phyloP scores from a whole-genome alignment of 495 filamentous ascomycete genomes.

The Podospora conica region DNA sequence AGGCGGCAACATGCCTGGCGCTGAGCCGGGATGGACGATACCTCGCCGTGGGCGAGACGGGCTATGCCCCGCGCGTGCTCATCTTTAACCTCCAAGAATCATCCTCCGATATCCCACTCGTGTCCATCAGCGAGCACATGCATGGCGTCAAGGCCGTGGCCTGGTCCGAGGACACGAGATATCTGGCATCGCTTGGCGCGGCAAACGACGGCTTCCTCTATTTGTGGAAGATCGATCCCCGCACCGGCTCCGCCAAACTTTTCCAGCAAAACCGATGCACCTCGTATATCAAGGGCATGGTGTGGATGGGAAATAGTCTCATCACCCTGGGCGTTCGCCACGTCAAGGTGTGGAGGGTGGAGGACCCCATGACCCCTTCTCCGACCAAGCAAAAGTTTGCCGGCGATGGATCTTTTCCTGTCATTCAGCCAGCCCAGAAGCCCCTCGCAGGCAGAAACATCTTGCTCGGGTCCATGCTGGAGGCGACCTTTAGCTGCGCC shows the following conservation, averaged over 20 bases:
- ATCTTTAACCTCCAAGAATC: slow-evolving; percentile 78
- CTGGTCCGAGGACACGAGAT: slow-evolving; percentile 82
- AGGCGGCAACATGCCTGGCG: slow-evolving; percentile 91
- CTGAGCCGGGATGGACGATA: slow-evolving; percentile 85
- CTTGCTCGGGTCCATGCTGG: slow-evolving; percentile 68
- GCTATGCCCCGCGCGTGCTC: slow-evolving; percentile 85
- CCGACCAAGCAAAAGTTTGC: slow-evolving; percentile 43
- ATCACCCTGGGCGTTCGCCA: slow-evolving; percentile 77
- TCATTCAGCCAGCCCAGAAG: slow-evolving; percentile 36
- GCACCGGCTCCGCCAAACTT: slow-evolving; percentile 76
- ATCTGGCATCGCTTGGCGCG: slow-evolving; percentile 80
- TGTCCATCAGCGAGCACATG: slow-evolving; percentile 79
- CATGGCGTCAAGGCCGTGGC: slow-evolving; percentile 84
- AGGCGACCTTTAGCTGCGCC: slow-evolving; percentile 77
- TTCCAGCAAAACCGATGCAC: slow-evolving; percentile 95
- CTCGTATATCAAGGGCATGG: slow-evolving; percentile 70
- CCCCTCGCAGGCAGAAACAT: slow-evolving; percentile 60
- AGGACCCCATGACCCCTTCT: slow-evolving; percentile 47
- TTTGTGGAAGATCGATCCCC: slow-evolving; percentile 77
- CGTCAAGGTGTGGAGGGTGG: slow-evolving; percentile 87
- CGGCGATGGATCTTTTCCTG: slow-evolving; percentile 32
- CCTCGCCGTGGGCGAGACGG: slow-evolving; percentile 91
- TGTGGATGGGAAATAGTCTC: slow-evolving; percentile 68
- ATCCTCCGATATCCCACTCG: slow-evolving; percentile 74
- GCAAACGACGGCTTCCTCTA: slow-evolving; percentile 92